These are phyloP conservation scores for Colletotrichum karsti DNA, from an alignment of 2,329 filamentous ascomycete species.

Conservation along the genomic window DNA sequence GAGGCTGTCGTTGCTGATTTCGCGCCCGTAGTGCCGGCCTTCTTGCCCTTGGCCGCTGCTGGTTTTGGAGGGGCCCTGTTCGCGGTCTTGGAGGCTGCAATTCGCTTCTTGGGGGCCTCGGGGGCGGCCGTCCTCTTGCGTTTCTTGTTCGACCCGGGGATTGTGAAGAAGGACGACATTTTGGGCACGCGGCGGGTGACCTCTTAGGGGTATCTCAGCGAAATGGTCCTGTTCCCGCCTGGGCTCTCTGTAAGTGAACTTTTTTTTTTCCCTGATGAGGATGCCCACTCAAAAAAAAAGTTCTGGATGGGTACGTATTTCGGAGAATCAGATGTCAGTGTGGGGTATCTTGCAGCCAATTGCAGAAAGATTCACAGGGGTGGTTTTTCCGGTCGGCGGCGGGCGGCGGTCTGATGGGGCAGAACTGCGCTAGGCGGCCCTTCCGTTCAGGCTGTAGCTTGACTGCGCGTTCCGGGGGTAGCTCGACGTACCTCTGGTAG, in stretches of 20 bases:
- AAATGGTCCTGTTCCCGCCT: constrained; percentile 37
- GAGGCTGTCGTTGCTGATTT: constrained; percentile 40
- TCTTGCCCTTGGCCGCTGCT: constrained; percentile 33
- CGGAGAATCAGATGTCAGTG: constrained; percentile 21
- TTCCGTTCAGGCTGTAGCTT: constrained; percentile 50
- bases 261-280: constrained; percentile 34
- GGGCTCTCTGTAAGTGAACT: constrained; percentile 16
- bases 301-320: constrained; percentile 35
- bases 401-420: constrained; percentile 42
- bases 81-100: constrained; percentile 54
- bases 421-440: constrained; percentile 32
- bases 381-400: constrained; percentile 16
- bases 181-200: constrained; percentile 36
- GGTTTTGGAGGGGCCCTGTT: constrained; percentile 53
- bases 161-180: constrained; percentile 97
- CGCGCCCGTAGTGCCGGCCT: constrained; percentile 31
- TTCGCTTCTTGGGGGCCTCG: constrained; percentile 67
- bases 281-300: constrained; percentile 50
- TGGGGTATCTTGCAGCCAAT: constrained; percentile 16
- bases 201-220: constrained; percentile 20
- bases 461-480: constrained; percentile 44
- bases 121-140: constrained; percentile 74
- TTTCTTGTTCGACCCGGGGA: constrained; percentile 88
- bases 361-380: background rate
- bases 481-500: constrained; percentile 20